A percentile compares a stretch with the other conserved stretches of the same genome.
phyloP scores from a whole-genome alignment of 2,329 filamentous ascomycete genomes.

The Sporothrix curviconia region DNA sequence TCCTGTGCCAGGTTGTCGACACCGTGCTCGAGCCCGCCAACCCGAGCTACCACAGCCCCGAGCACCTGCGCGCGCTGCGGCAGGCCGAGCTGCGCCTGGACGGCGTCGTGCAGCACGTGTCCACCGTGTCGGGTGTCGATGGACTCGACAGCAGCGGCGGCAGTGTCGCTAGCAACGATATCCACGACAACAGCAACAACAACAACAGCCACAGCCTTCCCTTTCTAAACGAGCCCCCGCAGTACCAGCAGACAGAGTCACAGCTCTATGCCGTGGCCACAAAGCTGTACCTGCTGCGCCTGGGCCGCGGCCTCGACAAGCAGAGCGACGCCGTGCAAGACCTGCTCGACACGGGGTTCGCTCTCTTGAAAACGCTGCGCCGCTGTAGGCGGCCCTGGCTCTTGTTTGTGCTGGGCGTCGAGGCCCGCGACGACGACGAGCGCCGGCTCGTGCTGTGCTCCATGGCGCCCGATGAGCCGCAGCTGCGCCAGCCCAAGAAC shows the following conservation, averaged over 20 bases:
- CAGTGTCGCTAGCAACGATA: too few species aligned
- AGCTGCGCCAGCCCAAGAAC: constrained; percentile 8
- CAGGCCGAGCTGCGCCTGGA: constrained; percentile 16
- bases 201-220: too few species aligned
- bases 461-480: background rate
- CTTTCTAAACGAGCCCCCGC: background rate
- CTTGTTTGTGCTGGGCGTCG: constrained; percentile 17
- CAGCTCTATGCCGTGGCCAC: constrained; percentile 10
- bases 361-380: background rate
- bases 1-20: constrained; percentile 17
- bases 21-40: constrained; percentile 13
- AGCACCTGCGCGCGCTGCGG: background rate
- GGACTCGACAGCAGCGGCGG: background rate
- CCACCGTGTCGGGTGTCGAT: background rate
- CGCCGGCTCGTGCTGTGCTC: constrained; percentile 7
- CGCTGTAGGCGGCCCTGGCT: constrained; percentile 16
- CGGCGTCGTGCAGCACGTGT: constrained; percentile 12
- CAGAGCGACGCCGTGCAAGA: background rate
- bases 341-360: background rate
- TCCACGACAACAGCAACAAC: too few species aligned
- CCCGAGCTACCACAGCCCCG: constrained; percentile 6
- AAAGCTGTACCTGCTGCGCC: constrained; percentile 15
- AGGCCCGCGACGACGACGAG: constrained; percentile 17
- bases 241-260: background rate
- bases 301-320: constrained; percentile 3